Evolutionary conservation across 306 rosid genomes (phyloP).

Genomic region (Cyclanthera cordifolia): DNA sequence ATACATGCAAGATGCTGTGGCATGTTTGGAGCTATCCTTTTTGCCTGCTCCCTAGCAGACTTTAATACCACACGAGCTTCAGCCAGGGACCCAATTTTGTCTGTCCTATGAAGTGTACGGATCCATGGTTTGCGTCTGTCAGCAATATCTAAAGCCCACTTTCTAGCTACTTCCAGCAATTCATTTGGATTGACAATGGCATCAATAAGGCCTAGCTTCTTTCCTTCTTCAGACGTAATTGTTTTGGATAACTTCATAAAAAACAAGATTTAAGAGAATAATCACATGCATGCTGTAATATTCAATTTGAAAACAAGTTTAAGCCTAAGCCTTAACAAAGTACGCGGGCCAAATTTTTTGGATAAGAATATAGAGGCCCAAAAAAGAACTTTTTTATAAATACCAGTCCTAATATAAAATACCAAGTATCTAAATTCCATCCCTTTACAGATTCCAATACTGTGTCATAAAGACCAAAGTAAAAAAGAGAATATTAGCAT

Average conservation of each 20-base stretch:
- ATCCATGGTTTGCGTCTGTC: slow-evolving; percentile 67
- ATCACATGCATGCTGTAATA: background rate
- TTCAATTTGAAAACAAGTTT: background rate
- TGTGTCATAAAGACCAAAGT: background rate
- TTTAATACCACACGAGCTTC: slow-evolving; percentile 57
- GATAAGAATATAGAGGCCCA: slow-evolving; percentile 1
- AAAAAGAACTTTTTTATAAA: no score
- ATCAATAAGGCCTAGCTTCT: slow-evolving; percentile 77
- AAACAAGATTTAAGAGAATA: background rate
- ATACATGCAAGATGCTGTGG: slow-evolving; percentile 90
- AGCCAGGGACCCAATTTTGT: slow-evolving; percentile 57
- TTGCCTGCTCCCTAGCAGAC: slow-evolving; percentile 56
- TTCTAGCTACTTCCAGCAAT: slow-evolving; percentile 59
- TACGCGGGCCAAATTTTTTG: background rate
- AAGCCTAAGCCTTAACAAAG: background rate
- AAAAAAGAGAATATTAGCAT: slow-evolving; percentile 10
- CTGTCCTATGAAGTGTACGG: slow-evolving; percentile 84
- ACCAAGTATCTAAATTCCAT: background rate
- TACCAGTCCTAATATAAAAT: background rate
- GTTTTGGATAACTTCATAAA: slow-evolving; percentile 59
- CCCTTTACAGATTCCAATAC: background rate
- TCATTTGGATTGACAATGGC: slow-evolving; percentile 64
- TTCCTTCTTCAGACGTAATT: slow-evolving; percentile 84
- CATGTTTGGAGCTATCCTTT: slow-evolving; percentile 64
- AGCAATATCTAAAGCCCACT: slow-evolving; percentile 78